These are phyloP conservation scores for Arabis alpina DNA, from an alignment of 345 rosid genomes.

Conservation along the genomic window DNA sequence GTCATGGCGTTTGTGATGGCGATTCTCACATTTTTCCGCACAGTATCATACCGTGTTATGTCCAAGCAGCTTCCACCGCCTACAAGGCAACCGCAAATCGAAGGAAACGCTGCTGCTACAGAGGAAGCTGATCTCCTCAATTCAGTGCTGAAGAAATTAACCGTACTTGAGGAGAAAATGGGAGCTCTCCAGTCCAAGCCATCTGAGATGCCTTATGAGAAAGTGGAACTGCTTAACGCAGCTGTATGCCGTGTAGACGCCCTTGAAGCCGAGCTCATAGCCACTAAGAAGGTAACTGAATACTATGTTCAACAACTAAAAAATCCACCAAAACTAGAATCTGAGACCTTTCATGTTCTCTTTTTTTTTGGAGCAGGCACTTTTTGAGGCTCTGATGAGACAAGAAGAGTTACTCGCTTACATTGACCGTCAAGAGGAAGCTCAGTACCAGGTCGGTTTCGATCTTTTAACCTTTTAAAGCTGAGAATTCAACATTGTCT, in stretches of 20 bases:
- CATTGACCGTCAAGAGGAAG: constrained; percentile 85
- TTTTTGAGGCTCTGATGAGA: constrained; percentile 89
- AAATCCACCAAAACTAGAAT: background rate
- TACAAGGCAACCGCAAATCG: constrained; percentile 37
- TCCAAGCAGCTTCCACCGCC: constrained; percentile 55
- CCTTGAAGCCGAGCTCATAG: constrained; percentile 96
- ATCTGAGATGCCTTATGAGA: constrained; percentile 94
- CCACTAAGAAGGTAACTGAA: constrained; percentile 85
- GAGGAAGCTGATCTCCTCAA: constrained; percentile 63
- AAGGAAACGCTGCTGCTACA: constrained; percentile 40
- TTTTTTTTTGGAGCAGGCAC: constrained; percentile 60
- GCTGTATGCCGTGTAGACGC: constrained; percentile 99
- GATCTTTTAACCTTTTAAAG: background rate
- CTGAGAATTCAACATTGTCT: background rate
- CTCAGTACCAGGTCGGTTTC: constrained; percentile 62
- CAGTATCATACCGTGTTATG: constrained; percentile 49
- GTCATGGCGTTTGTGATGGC: constrained; percentile 70
- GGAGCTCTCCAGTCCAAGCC: constrained; percentile 85
- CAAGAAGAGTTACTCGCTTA: constrained; percentile 97
- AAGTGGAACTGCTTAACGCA: constrained; percentile 93
- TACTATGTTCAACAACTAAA: constrained; percentile 7
- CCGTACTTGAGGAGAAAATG: constrained; percentile 91
- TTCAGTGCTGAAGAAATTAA: constrained; percentile 75
- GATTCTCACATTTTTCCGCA: constrained; percentile 56
- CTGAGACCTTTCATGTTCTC: constrained; percentile 9